Evolutionary conservation across 2,329 filamentous ascomycete species (phyloP).

Genomic region (Talaromyces rugulosus): DNA sequence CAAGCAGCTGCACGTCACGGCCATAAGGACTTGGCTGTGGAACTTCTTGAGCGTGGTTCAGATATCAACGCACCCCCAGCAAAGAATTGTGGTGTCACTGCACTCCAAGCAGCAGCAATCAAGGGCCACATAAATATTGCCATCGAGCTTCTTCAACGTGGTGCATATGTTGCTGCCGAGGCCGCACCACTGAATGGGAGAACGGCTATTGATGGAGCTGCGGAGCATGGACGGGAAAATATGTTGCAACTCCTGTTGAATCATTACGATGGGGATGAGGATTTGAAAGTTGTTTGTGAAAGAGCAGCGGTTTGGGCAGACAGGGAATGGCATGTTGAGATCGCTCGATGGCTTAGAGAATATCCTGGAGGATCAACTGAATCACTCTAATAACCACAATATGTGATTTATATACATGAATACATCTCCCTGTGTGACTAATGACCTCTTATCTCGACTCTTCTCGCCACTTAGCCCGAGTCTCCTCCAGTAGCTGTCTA

Average conservation of each 20-base stretch:
- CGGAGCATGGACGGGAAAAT: constrained; percentile 22
- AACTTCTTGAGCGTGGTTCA: constrained; percentile 2
- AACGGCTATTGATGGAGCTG: constrained; percentile 25
- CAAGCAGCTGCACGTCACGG: not conserved
- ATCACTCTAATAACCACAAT: not conserved
- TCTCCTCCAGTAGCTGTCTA: not conserved
- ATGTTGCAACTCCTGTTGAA: constrained; percentile 26
- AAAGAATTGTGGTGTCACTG: not conserved
- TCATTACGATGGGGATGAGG: constrained; percentile 5
- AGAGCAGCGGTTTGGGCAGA: not conserved
- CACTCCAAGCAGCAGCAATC: constrained; percentile 15
- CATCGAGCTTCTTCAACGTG: constrained; percentile 13
- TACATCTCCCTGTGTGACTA: too few species aligned
- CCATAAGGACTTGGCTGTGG: not conserved
- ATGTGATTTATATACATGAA: too few species aligned
- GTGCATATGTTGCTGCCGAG: constrained; percentile 15
- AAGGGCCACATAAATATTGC: constrained; percentile 13
- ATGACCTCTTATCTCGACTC: too few species aligned
- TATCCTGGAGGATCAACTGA: constrained; percentile 4
- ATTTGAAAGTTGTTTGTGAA: constrained; percentile 6
- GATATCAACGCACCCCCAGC: not conserved
- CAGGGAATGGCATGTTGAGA: constrained; percentile 3
- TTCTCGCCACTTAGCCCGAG: not conserved
- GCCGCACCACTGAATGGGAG: constrained; percentile 13
- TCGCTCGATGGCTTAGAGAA: constrained; percentile 15